Base-by-base conservation (phyloP, 1,284 basidiomycete species). In the Melampsora americana region DNA sequence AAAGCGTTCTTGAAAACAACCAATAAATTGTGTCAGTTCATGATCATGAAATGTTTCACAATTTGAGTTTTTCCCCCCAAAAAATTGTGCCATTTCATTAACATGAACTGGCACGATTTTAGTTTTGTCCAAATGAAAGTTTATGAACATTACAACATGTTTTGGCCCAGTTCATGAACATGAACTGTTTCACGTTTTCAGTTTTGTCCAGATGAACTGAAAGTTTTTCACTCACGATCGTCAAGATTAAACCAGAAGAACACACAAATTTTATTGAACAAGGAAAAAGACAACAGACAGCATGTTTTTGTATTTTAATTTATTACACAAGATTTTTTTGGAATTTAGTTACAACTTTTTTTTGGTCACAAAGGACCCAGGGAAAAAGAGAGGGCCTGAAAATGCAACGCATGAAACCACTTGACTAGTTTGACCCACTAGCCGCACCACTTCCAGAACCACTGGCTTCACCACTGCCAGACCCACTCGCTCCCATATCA, bases 281-380 rank as follows among this genome's bases (percentile, higher is more conserved):
- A 48, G 46, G 20, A 53, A 16, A 53, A 12, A 53, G 14, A 53
- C 3, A 53, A 53, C 50, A 53, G 14, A 53, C 4, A 16, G 50
- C 50, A 16, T 53, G 50, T 53, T 53, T 53, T 53, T 53, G 50
- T 4, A 53, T 53, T 53, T 53, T 5, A 53, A 53, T 53, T 53
- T 53, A 53, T 53, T 12, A 53, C 50, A 53, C 50, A 53, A 53
- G 50, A 53, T 53, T 53, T 53, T 53, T 53, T 53, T 53, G 50
- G 50, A 53, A 16, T 53, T 53, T 53, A 53, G 50, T 48, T 20
- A 18, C 16, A 53, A 20, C 2, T 4, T 5, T 53, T 53, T 5
- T 18, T 4, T 18, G 50, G 3, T 23, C 16, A 18, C 16, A 53
- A 53, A 4, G 5, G 23, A 23, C 4, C 50, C 5, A 12, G 50